A percentile compares a stretch with the other conserved stretches of the same genome.
Conservation (phyloP, 192 early-diverging fungal species). For the Coemansia sp. region DNA sequence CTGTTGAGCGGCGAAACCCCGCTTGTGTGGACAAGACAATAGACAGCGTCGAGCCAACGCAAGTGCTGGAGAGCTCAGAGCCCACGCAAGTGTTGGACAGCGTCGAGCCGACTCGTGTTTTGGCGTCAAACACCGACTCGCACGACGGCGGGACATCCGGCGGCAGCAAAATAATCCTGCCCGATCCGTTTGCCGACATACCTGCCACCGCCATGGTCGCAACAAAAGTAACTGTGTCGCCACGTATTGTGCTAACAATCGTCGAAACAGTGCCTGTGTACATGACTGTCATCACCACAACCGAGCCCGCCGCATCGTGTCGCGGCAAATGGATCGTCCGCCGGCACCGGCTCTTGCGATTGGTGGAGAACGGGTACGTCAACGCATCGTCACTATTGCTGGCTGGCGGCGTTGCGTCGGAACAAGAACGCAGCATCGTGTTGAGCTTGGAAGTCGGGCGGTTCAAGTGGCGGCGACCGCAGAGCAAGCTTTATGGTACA, state of each 20-base stretch:
- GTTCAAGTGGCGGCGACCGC: slow-evolving; percentile 69
- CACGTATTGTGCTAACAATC: slow-evolving; percentile 51
- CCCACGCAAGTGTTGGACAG: slow-evolving; percentile 24
- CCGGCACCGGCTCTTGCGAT: slow-evolving; percentile 70
- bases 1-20: too few relatives aligned
- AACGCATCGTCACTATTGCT: slow-evolving; percentile 82
- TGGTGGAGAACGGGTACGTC: slow-evolving; percentile 81
- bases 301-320: slow-evolving; percentile 35
- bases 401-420: slow-evolving; percentile 83
- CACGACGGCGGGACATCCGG: slow-evolving; percentile 24
- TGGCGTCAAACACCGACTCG: slow-evolving; percentile 31
- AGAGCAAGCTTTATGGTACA: slow-evolving; percentile 76
- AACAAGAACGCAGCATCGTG: slow-evolving; percentile 80
- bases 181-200: slow-evolving; percentile 50
- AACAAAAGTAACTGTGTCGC: slow-evolving; percentile 42
- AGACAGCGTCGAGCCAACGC: not conserved
- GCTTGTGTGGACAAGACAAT: not conserved
- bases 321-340: slow-evolving; percentile 49
- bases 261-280: slow-evolving; percentile 55
- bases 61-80: not conserved
- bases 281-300: slow-evolving; percentile 53
- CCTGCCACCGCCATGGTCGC: slow-evolving; percentile 48
- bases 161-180: slow-evolving; percentile 36
- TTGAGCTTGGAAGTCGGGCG: slow-evolving; percentile 81
- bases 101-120: slow-evolving; percentile 36